These are phyloP conservation scores for Leccinum variicolor DNA, from an alignment of 768 basidiomycete species.

Conservation along the genomic window DNA sequence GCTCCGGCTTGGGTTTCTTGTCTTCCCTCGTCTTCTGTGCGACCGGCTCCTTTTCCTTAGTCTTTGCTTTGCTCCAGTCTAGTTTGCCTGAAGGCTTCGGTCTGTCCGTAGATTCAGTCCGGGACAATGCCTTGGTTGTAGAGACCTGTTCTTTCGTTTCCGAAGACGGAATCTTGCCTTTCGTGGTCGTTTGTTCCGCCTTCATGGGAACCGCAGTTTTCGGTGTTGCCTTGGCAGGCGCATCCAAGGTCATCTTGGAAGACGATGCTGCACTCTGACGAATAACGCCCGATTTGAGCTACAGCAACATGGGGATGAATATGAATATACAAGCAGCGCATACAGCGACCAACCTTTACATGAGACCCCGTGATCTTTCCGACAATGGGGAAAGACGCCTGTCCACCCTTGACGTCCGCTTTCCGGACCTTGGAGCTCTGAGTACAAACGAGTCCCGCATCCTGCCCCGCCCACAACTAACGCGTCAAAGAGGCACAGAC, in stretches of 20 bases:
- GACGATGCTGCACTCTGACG: constrained; percentile 30
- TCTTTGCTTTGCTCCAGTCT: constrained; percentile 60
- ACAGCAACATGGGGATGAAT: background rate
- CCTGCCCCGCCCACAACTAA: constrained; percentile 31
- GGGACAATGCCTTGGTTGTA: constrained; percentile 21
- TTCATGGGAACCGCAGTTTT: constrained; percentile 12
- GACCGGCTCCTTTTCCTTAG: constrained; percentile 34
- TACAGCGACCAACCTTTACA: constrained; percentile 42
- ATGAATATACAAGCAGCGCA: background rate
- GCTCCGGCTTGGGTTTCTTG: constrained; percentile 17
- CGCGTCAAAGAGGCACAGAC: background rate
- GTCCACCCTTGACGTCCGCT: constrained; percentile 29
- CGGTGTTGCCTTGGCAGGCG: constrained; percentile 10
- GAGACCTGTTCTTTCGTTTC: constrained; percentile 24
- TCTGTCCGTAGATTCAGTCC: constrained; percentile 25
- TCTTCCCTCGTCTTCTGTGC: constrained; percentile 10
- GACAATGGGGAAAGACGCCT: constrained; percentile 2
- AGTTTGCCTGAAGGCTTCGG: constrained; percentile 47
- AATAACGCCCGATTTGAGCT: constrained; percentile 15
- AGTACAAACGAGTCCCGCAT: constrained; percentile 40
- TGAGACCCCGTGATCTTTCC: constrained; percentile 48
- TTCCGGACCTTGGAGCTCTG: constrained; percentile 30
- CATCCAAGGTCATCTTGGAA: constrained; percentile 43
- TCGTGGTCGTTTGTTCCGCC: constrained; percentile 10
- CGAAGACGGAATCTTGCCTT: constrained; percentile 24